Evolutionary conservation across 768 basidiomycete genomes (phyloP), one percentile per base, ranked within the genome.

Genomic region (Cystobasidium onofrii): DNA sequence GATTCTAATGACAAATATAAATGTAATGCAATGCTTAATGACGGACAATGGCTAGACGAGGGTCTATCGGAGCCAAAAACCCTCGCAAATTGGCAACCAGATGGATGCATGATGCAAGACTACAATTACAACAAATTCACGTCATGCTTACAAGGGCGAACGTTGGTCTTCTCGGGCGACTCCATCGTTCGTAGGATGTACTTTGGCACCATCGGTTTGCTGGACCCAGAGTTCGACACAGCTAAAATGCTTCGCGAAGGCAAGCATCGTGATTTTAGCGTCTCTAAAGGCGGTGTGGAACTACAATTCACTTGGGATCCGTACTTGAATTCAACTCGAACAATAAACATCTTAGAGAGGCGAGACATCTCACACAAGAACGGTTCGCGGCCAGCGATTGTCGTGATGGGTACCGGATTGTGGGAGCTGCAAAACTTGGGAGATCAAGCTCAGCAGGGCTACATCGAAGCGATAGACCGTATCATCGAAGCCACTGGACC

Each of bases 231-330:
- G 13, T 81, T 86, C 74, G 74, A 75, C 15, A 60, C 55, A 60
- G 25, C 27, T 33, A 34, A 36, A 71, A 3, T 71, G 6, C 29
- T 60, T 3, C 23, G 54, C 54, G 85, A 85, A 27, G 82, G 84
- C 71, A 92, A 89, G 80, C 92, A 96, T 81, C 80, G 84, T 0
- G 86, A 94, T 80, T 83, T 89, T 77, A 80, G 78, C 3, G 82
- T 88, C 31, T 80, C 80, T 10, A 84, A 87, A 1, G 81, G 84
- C 50, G 85, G 84, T 25, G 84, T 83, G 61, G 78, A 83, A 18
- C 79, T 90, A n/a, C 83, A 84, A 17, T 91, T 92, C 80, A 78
- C 78, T 75, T 92, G 92, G 92, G 92, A 94, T 77, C 92, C 92
- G 18, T 95, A 87, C 80, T 85, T 95, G 54, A 96, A 94, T 80